Evolutionary conservation across 805 yeast genomes (phyloP).

Genomic region (Scheffersomyces lignosus): DNA sequence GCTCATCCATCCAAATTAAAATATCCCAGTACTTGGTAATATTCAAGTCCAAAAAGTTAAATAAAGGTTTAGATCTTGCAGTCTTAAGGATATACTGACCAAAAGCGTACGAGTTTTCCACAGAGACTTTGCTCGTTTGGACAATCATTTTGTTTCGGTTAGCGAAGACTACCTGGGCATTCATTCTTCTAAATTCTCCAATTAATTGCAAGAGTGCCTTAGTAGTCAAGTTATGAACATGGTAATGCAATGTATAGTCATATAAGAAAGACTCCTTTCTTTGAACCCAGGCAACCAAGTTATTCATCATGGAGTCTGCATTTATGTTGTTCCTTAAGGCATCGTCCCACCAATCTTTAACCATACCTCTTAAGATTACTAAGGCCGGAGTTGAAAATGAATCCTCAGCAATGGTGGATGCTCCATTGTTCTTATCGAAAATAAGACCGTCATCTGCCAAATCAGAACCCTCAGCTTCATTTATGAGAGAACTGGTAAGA

Average conservation of each 20-base stretch:
- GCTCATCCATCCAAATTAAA: conserved; percentile 93
- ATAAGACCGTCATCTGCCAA: conserved; percentile 50
- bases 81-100: conserved; percentile 81
- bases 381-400: conserved; percentile 79
- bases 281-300: conserved; percentile 85
- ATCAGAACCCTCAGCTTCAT: conserved; percentile 87
- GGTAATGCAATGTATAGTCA: conserved; percentile 79
- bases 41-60: conserved; percentile 74
- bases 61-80: conserved; percentile 75
- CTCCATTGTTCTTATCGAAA: conserved; percentile 39
- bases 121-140: conserved; percentile 71
- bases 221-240: conserved; percentile 81
- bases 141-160: conserved; percentile 72
- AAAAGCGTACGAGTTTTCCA: conserved; percentile 87
- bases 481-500: conserved; percentile 76
- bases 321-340: conserved; percentile 65
- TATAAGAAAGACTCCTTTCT: conserved; percentile 69
- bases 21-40: conserved; percentile 87
- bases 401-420: conserved; percentile 69
- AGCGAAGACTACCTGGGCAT: conserved; percentile 79
- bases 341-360: conserved; percentile 92
- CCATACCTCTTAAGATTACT: conserved; percentile 65
- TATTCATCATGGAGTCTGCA: conserved; percentile 82
- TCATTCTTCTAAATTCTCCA: conserved; percentile 75
- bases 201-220: conserved; percentile 79